A percentile compares a stretch with the other conserved stretches of the same genome.
phyloP scores from a whole-genome alignment of 2,329 filamentous ascomycete species.

The Cladobotryum mycophilum region DNA sequence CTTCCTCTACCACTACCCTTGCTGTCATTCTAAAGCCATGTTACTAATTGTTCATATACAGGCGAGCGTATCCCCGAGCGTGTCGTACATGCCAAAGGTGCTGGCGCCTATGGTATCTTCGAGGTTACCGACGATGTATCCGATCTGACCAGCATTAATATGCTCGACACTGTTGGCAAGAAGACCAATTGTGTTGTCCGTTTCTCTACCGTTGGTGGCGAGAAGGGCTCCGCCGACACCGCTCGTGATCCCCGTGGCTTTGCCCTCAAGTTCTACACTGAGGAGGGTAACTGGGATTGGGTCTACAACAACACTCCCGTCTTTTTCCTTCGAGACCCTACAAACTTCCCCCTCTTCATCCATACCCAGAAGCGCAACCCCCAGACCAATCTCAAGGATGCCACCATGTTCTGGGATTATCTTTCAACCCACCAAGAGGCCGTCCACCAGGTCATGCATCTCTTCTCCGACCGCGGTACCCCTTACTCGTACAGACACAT shows the following conservation, averaged over 20 bases:
- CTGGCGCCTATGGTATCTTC: conserved; percentile 49
- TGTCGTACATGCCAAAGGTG: conserved; percentile 30
- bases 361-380: conserved; percentile 74
- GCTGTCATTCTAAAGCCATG: neutral
- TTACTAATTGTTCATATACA: conserved; percentile 10
- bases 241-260: conserved; percentile 66
- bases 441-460: conserved; percentile 57
- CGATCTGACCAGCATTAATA: conserved; percentile 48
- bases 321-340: conserved; percentile 69
- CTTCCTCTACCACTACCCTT: neutral
- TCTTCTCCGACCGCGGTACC: conserved; percentile 61
- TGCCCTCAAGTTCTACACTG: conserved; percentile 53
- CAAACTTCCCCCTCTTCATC: conserved; percentile 70
- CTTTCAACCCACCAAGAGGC: conserved; percentile 56
- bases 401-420: conserved; percentile 49
- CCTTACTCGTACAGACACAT: conserved; percentile 60
- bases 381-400: conserved; percentile 62
- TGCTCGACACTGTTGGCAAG: conserved; percentile 47
- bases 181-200: conserved; percentile 54
- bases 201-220: conserved; percentile 67
- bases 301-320: conserved; percentile 72
- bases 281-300: conserved; percentile 66
- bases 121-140: conserved; percentile 53
- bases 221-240: conserved; percentile 59
- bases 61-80: conserved; percentile 44